Percentiles rank a stretch among this genome's conserved stretches.
Conservation (phyloP, 2,329 filamentous ascomycete genomes). For the Fusarium foetens region DNA sequence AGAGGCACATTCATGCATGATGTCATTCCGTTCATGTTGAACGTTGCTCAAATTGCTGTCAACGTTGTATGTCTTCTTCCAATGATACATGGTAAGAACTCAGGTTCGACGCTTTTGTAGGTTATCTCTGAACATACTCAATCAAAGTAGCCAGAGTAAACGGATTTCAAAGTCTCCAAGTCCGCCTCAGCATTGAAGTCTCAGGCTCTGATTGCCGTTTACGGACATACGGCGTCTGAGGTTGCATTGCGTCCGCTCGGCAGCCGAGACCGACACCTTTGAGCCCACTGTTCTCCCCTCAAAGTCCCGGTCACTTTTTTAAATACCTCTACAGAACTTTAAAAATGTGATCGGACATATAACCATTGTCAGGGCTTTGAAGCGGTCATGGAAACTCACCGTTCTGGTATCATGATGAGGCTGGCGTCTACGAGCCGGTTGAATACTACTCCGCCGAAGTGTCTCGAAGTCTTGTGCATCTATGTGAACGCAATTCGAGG, state of each 20-base stretch:
- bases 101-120: rapidly evolving
- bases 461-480: neutral
- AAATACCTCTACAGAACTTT: neutral
- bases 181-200: neutral
- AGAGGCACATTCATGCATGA: constrained; percentile 1
- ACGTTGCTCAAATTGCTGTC: neutral
- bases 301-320: neutral
- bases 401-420: neutral
- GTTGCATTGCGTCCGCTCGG: neutral
- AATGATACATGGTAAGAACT: rapidly evolving
- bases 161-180: neutral
- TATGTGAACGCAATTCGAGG: no score
- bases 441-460: neutral
- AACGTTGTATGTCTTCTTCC: neutral
- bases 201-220: neutral
- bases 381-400: neutral
- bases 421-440: neutral
- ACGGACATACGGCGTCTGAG: neutral
- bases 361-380: neutral
- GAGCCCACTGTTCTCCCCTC: neutral
- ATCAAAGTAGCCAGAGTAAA: no score
- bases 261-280: neutral
- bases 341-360: neutral
- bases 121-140: neutral
- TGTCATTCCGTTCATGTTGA: neutral